Evolutionary conservation across 2,329 filamentous ascomycete species (phyloP).

Genomic region (Westerdykella sp.): DNA sequence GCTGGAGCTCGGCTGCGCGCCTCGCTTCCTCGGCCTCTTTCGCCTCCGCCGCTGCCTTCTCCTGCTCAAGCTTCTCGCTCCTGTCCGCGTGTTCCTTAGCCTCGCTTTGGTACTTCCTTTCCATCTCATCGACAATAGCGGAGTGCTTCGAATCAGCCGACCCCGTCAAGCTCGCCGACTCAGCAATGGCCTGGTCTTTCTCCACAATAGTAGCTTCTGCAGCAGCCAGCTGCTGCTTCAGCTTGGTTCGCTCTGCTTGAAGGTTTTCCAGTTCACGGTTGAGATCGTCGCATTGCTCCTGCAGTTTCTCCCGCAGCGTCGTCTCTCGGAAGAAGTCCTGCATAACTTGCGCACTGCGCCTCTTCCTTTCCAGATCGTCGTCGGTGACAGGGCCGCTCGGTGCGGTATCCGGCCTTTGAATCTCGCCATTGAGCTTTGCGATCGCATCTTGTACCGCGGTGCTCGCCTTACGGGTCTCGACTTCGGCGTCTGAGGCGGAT

Average conservation of each 20-base stretch:
- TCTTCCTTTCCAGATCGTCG: constrained; percentile 26
- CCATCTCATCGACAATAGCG: constrained; percentile 28
- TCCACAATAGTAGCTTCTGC: constrained; percentile 26
- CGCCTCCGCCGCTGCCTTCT: constrained; percentile 26
- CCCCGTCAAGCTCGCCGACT: constrained; percentile 11
- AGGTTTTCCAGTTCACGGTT: constrained; percentile 27
- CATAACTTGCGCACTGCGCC: constrained; percentile 32
- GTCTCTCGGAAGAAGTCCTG: constrained; percentile 38
- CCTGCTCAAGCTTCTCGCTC: constrained; percentile 26
- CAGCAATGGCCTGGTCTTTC: constrained; percentile 26
- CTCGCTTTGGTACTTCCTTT: constrained; percentile 31
- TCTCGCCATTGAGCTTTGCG: constrained; percentile 25
- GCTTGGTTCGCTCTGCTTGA: constrained; percentile 24
- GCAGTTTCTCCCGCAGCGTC: constrained; percentile 30
- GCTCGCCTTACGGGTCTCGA: constrained; percentile 23
- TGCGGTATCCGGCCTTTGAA: constrained; percentile 27
- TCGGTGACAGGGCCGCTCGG: constrained; percentile 25
- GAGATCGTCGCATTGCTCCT: constrained; percentile 32
- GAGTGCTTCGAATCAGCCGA: constrained; percentile 18
- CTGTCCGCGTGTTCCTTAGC: constrained; percentile 28
- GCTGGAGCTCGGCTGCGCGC: constrained; percentile 30
- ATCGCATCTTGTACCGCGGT: constrained; percentile 25
- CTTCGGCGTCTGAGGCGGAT: constrained; percentile 33
- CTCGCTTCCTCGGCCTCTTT: constrained; percentile 28
- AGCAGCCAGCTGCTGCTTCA: constrained; percentile 29